These are phyloP conservation scores for Clarireedia paspali DNA, from an alignment of 2,329 filamentous ascomycete genomes.

Conservation along the genomic window DNA sequence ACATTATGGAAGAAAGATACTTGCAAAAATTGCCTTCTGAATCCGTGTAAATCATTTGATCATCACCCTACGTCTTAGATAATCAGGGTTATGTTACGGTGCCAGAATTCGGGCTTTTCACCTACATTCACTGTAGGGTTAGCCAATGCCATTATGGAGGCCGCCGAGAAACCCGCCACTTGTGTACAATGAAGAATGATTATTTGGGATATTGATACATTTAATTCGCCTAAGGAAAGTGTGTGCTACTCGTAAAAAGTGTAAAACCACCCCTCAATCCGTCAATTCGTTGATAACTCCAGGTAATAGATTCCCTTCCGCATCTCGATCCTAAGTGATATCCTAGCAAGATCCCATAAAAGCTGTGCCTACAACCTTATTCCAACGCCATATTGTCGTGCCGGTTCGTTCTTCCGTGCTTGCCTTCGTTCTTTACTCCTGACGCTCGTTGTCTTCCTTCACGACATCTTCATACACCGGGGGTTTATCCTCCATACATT, in stretches of 20 bases:
- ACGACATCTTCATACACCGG: slow-evolving; percentile 25
- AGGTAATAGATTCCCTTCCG: neutral
- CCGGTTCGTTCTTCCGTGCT: neutral
- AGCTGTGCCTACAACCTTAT: neutral
- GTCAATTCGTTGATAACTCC: neutral
- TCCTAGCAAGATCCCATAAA: neutral
- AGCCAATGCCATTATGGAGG: no score
- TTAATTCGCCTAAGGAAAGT: neutral
- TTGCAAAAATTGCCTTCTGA: no score
- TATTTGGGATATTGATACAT: slow-evolving; percentile 2
- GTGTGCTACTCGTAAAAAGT: neutral
- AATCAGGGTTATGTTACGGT: no score
- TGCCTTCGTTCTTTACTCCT: neutral
- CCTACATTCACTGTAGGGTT: no score
- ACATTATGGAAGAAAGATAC: no score
- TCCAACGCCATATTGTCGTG: neutral
- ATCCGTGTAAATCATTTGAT: no score
- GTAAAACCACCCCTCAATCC: neutral
- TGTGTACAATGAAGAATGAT: neutral
- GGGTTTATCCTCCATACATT: slow-evolving; percentile 21
- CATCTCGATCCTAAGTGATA: neutral
- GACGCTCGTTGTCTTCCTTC: slow-evolving; percentile 15
- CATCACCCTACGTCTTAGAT: no score
- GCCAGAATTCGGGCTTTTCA: no score
- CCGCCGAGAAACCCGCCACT: neutral